Conservation (phyloP, 2,329 filamentous ascomycete species). For the Fusarium tjaetaba region DNA sequence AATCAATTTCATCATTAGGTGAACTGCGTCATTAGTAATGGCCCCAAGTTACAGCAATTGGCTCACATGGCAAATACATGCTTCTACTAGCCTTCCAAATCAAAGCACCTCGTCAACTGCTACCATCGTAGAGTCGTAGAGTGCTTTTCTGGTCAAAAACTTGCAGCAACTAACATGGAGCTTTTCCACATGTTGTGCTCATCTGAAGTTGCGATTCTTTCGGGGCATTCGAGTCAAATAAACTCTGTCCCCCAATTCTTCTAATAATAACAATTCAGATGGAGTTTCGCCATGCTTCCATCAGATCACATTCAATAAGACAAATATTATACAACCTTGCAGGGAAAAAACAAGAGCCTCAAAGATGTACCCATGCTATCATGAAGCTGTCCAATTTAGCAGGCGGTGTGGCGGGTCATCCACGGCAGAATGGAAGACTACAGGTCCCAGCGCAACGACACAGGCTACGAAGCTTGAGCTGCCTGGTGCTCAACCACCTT, state of each 20-base stretch:
- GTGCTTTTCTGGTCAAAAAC: background rate
- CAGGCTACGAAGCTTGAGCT: conserved; percentile 52
- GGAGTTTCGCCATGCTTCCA: background rate
- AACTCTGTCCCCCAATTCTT: no score
- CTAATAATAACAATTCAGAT: background rate
- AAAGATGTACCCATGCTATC: conserved; percentile 5
- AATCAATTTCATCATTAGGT: background rate
- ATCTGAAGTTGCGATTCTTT: background rate
- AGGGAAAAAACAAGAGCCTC: background rate
- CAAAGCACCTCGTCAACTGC: no score
- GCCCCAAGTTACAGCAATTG: background rate
- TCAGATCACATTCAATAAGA: background rate
- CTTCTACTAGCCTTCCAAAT: background rate
- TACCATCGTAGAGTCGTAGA: no score
- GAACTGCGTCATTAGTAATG: background rate
- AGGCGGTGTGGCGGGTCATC: conserved; percentile 43
- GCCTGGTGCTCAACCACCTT: conserved; percentile 45
- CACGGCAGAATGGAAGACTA: conserved; percentile 29
- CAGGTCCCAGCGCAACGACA: conserved; percentile 34
- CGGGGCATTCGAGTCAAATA: no score
- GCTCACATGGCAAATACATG: background rate
- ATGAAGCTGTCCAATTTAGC: conserved; percentile 27
- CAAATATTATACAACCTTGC: background rate
- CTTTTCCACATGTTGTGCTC: background rate
- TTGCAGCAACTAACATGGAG: background rate